Conservation (phyloP, 2,329 filamentous ascomycete species). For the Penicillium sp. region DNA sequence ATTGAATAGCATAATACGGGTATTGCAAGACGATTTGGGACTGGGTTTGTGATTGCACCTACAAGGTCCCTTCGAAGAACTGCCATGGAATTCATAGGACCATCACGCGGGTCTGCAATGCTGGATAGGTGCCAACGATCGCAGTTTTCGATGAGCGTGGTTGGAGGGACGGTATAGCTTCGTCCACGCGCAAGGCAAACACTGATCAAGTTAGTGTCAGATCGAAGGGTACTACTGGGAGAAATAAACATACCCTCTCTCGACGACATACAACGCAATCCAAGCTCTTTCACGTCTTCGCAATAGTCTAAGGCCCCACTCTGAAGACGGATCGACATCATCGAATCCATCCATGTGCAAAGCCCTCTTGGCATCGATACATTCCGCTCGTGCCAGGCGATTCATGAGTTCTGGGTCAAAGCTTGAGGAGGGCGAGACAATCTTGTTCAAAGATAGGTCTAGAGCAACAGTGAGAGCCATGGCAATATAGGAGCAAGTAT, state of each 20-base stretch:
- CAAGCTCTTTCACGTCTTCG: conserved; percentile 66
- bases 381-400: conserved; percentile 62
- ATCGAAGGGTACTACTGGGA: not conserved
- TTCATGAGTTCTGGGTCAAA: conserved; percentile 47
- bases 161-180: conserved; percentile 66
- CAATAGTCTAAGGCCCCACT: conserved; percentile 59
- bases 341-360: conserved; percentile 66
- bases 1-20: not conserved
- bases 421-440: conserved; percentile 56
- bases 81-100: conserved; percentile 68
- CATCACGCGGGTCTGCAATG: conserved; percentile 65
- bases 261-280: conserved; percentile 69
- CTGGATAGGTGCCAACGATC: conserved; percentile 66
- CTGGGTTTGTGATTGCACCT: conserved; percentile 19
- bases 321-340: conserved; percentile 59
- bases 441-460: conserved; percentile 68
- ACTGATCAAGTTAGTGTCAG: conserved; percentile 27
- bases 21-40: not conserved
- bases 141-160: conserved; percentile 63
- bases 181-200: conserved; percentile 69
- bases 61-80: conserved; percentile 66
- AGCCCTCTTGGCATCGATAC: conserved; percentile 64
- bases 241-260: conserved; percentile 54
- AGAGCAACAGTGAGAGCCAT: conserved; percentile 67
- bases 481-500: conserved; percentile 68